These are phyloP conservation scores for Candida railenensis DNA, from an alignment of 805 yeast species.

Conservation along the genomic window DNA sequence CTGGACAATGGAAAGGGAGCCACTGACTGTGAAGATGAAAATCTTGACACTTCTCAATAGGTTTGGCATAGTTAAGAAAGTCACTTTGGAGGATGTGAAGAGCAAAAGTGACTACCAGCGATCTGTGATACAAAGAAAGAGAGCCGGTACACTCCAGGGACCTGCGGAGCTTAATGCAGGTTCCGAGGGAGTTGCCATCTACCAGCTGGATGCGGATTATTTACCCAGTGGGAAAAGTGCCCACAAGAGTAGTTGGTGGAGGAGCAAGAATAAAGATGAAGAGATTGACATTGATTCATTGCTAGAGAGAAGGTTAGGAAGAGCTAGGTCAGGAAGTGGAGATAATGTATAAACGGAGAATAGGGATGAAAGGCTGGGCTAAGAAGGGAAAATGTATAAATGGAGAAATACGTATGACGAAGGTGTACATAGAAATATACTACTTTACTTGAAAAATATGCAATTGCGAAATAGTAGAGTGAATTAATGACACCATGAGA, in stretches of 20 bases:
- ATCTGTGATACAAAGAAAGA: conserved; percentile 33
- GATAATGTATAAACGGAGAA: too few species aligned
- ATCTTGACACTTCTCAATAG: conserved; percentile 7
- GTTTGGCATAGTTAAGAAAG: conserved; percentile 9
- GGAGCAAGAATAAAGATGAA: conserved; percentile 31
- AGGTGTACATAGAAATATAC: too few species aligned
- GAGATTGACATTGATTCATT: conserved; percentile 54
- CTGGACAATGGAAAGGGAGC: conserved; percentile 65
- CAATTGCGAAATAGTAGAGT: too few species aligned
- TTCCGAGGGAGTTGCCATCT: conserved; percentile 27
- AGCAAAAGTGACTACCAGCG: background rate
- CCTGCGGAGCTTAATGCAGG: conserved; percentile 54
- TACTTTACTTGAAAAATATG: too few species aligned
- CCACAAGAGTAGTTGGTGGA: conserved; percentile 27
- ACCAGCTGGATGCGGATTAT: conserved; percentile 44
- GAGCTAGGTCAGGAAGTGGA: background rate
- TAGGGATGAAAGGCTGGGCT: too few species aligned
- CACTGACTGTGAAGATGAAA: conserved; percentile 18
- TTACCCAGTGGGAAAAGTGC: conserved; percentile 75
- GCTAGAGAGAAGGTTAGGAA: conserved; percentile 45
- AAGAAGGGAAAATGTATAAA: too few species aligned
- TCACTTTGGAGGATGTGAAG: background rate
- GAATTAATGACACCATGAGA: too few species aligned
- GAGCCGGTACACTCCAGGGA: conserved; percentile 48
- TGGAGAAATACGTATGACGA: too few species aligned